These are phyloP conservation scores for Citrus mangshanensis DNA, from an alignment of 345 rosid species.

Conservation along the genomic window DNA sequence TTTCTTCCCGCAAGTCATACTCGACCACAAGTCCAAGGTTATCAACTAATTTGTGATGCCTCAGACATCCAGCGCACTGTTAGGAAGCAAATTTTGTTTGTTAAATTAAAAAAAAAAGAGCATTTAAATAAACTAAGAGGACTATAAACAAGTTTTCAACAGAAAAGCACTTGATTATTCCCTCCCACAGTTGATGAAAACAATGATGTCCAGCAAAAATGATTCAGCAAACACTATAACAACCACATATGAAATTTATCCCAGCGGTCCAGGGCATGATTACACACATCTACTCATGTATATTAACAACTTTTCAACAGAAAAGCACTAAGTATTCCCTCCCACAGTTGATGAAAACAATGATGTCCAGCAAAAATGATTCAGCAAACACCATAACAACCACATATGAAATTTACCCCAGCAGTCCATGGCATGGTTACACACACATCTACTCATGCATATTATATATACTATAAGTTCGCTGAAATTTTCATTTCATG, in stretches of 20 bases:
- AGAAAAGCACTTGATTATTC: background rate
- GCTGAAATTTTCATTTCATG: background rate
- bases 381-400: background rate
- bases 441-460: background rate
- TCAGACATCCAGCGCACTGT: slow-evolving; percentile 92
- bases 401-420: background rate
- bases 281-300: background rate
- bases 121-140: background rate
- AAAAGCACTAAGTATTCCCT: background rate
- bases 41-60: slow-evolving; percentile 84
- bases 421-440: background rate
- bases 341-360: background rate
- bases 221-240: background rate
- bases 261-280: background rate
- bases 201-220: background rate
- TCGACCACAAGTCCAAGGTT: slow-evolving; percentile 85
- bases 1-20: slow-evolving; percentile 66
- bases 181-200: background rate
- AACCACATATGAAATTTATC: background rate
- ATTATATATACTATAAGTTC: background rate
- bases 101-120: slow-evolving; percentile 9
- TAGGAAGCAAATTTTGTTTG: slow-evolving; percentile 17
- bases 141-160: slow-evolving; percentile 3
- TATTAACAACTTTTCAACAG: background rate
- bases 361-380: background rate